Evolutionary conservation across 2,329 filamentous ascomycete genomes (phyloP).

Genomic region (Cytospora piceicola): DNA sequence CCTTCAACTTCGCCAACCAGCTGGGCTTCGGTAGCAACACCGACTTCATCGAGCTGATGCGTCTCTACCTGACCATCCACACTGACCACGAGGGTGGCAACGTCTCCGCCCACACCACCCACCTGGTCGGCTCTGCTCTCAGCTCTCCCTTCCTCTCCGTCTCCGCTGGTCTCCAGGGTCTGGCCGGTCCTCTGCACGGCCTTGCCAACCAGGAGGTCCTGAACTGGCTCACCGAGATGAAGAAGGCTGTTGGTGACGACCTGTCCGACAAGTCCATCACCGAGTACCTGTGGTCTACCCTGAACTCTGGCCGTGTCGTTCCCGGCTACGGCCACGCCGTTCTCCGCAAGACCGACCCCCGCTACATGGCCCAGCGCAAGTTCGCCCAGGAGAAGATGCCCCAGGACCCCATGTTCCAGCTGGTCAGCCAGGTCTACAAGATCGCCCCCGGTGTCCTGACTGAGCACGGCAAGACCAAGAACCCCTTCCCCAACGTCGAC

Average conservation of each 20-base stretch:
- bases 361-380: constrained; percentile 97
- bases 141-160: constrained; percentile 98
- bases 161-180: constrained; percentile 94
- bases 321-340: constrained; percentile 99
- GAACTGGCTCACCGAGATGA: constrained; percentile 99
- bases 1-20: constrained; percentile 99
- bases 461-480: constrained; percentile 99
- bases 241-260: constrained; percentile 90
- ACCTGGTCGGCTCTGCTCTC: constrained; percentile 94
- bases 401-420: constrained; percentile 99
- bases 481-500: constrained; percentile 98
- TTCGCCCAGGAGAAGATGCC: constrained; percentile 93
- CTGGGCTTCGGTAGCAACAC: constrained; percentile 93
- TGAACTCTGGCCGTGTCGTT: constrained; percentile 94
- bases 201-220: constrained; percentile 99
- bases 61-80: constrained; percentile 99
- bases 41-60: constrained; percentile 98
- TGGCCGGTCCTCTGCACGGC: constrained; percentile 97
- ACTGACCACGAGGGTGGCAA: constrained; percentile 99
- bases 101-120: constrained; percentile 97
- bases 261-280: constrained; percentile 95
- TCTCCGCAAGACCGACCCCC: constrained; percentile 98
- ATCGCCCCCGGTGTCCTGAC: constrained; percentile 96
- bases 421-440: constrained; percentile 99
- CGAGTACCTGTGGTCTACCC: constrained; percentile 97